Percentiles rank a stretch among this genome's conserved stretches.
These are phyloP conservation scores for Curvularia verruculosa DNA, from an alignment of 2,329 filamentous ascomycete species.

Conservation along the genomic window DNA sequence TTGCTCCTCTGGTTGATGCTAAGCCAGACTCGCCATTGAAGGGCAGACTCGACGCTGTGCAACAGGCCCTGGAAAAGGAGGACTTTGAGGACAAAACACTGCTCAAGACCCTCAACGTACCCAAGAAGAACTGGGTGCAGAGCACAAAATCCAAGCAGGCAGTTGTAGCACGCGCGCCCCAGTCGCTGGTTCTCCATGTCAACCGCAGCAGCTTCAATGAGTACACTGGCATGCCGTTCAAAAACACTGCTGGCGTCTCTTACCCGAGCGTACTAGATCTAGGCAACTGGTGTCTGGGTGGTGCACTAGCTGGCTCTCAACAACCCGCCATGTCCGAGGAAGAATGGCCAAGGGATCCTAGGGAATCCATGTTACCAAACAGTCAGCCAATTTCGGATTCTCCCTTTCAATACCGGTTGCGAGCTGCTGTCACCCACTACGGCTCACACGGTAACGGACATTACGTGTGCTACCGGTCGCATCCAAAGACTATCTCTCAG, in stretches of 20 bases:
- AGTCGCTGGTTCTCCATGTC: constrained; percentile 82
- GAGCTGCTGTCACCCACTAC: constrained; percentile 85
- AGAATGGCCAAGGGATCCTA: constrained; percentile 73
- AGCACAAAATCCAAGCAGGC: constrained; percentile 90
- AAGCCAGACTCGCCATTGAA: constrained; percentile 53
- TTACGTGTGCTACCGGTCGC: constrained; percentile 87
- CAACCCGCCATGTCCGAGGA: constrained; percentile 56
- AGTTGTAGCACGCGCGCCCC: constrained; percentile 81
- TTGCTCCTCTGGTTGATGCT: constrained; percentile 25
- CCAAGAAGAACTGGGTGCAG: constrained; percentile 69
- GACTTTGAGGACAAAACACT: constrained; percentile 68
- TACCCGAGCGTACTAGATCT: constrained; percentile 80
- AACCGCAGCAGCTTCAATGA: constrained; percentile 93
- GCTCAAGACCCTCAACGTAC: constrained; percentile 54
- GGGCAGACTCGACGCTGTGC: constrained; percentile 68
- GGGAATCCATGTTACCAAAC: constrained; percentile 72
- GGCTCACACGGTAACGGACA: constrained; percentile 94
- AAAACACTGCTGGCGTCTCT: constrained; percentile 79
- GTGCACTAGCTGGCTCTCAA: constrained; percentile 40
- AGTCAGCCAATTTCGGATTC: constrained; percentile 43
- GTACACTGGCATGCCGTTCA: constrained; percentile 75
- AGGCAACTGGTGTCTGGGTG: constrained; percentile 83
- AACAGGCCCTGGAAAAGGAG: constrained; percentile 75
- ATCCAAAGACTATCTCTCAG: constrained; percentile 50
- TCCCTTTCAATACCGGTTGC: constrained; percentile 70